These are phyloP conservation scores for Colletotrichum nymphaeae DNA, from an alignment of 2,329 filamentous ascomycete genomes.

Conservation along the genomic window DNA sequence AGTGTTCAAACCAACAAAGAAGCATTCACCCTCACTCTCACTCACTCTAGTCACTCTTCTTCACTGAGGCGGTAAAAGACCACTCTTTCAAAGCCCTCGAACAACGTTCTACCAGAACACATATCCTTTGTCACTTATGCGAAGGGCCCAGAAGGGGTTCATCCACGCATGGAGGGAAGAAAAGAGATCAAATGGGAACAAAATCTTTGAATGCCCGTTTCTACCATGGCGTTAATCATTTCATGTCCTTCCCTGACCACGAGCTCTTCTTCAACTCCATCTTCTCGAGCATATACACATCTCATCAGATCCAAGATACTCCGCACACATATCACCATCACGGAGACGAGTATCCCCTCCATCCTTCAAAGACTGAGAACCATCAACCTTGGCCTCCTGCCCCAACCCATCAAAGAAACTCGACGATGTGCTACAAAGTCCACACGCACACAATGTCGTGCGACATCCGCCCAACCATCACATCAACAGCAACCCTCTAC, in stretches of 20 bases:
- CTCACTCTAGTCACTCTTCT: background rate
- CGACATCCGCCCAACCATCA: slow-evolving; percentile 43
- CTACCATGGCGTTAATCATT: background rate
- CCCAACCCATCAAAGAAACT: background rate
- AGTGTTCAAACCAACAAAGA: background rate
- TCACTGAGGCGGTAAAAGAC: background rate
- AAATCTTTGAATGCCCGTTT: background rate
- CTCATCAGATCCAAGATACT: background rate
- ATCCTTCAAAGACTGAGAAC: background rate
- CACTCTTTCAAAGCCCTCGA: background rate
- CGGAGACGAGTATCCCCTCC: background rate
- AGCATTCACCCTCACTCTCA: background rate
- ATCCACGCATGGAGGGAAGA: background rate
- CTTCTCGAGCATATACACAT: background rate
- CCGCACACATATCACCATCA: no score
- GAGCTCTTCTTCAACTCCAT: background rate
- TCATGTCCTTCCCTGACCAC: background rate
- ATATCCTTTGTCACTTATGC: background rate
- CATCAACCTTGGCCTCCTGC: background rate
- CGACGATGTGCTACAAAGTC: slow-evolving; percentile 37
- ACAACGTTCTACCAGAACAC: background rate
- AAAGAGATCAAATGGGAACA: background rate
- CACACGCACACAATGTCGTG: slow-evolving; percentile 43
- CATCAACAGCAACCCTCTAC: slow-evolving; percentile 37
- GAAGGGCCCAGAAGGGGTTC: no score